Conservation (phyloP, 139 green algal species). For the Coelastrella sp. region DNA sequence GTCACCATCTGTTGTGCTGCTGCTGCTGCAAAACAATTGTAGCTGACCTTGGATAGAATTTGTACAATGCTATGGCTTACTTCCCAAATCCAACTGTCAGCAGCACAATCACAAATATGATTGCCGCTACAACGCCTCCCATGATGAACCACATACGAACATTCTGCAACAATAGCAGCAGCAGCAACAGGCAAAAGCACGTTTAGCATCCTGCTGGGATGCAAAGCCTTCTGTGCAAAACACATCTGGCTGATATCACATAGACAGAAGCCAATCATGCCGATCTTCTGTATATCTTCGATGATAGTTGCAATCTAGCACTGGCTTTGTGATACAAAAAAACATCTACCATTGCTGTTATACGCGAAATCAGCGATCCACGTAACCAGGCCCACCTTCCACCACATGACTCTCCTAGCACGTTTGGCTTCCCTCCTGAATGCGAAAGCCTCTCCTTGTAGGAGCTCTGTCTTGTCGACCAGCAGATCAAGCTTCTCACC, state of each 20-base stretch:
- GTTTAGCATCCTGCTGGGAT: neutral
- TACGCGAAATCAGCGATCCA: neutral
- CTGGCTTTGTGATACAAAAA: neutral
- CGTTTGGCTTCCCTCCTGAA: slow-evolving; percentile 85
- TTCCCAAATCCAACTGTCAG: neutral
- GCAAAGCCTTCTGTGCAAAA: neutral
- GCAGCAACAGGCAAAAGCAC: neutral
- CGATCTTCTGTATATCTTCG: too few relatives aligned
- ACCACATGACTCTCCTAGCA: slow-evolving; percentile 83
- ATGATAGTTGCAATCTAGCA: neutral
- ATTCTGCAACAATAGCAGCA: slow-evolving; percentile 19
- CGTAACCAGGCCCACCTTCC: slow-evolving; percentile 60
- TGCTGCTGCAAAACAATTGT: too few relatives aligned
- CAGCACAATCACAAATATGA: slow-evolving; percentile 41
- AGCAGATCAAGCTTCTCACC: slow-evolving; percentile 78
- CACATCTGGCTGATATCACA: neutral
- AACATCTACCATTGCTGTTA: neutral
- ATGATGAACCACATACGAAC: slow-evolving; percentile 47
- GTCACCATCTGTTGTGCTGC: too few relatives aligned
- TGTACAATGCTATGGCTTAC: neutral
- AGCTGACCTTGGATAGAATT: too few relatives aligned
- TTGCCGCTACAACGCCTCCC: slow-evolving; percentile 31
- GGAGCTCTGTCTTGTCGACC: slow-evolving; percentile 66
- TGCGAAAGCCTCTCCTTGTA: slow-evolving; percentile 74
- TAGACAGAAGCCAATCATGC: too few relatives aligned